Evolutionary conservation across 2,329 filamentous ascomycete genomes (phyloP), one percentile per base, ranked within the genome.

Genomic region (Tolypocladium tropicale): DNA sequence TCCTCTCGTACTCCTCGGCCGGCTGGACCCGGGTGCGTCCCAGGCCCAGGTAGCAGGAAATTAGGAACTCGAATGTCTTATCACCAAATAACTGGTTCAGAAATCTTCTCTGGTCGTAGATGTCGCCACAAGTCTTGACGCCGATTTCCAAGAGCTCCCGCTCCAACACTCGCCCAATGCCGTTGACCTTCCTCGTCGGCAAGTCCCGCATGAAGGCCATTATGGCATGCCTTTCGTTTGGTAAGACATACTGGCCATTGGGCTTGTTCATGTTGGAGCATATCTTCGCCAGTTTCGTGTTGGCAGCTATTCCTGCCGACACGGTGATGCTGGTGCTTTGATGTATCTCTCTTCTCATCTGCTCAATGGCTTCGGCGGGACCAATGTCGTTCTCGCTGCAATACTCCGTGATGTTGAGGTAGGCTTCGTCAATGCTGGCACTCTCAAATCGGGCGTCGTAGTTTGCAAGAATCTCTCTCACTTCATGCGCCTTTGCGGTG

Each of bases 221-320:
- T 58, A 99, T 90, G 1, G 83, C 79, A 30, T 75, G 73, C 11
- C 92, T 80, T 43, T 95, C 86, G 54, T 80, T 88, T 0, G 86
- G 79, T 2, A 97, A 75, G 11, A 82, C 73, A 63, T 88, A 97
- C 67, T 97, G 94, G 0, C 94, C 94, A 63, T 99, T 95, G 0
- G 94, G 94, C 67, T 99, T 99, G 71, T 97, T 96, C 69, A 88
- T 83, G 67, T 99, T 96, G 21, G 90, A 95, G 64, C 88, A 90
- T 34, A 99, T 96, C 72, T 99, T 99, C 33, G 94, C 93, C 16
- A 99, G 78, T 67, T 91, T 93, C 0, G 92, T 86, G 69, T 99
- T 99, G 1, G 90, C 88, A 1, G 91, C 93, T 58, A 99, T 96
- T 0, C 94, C 94, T 0, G 93, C 94, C 18, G 92, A 96, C 4